Base-by-base conservation (phyloP, 2,329 filamentous ascomycete species). In the Penicillium sp. region DNA sequence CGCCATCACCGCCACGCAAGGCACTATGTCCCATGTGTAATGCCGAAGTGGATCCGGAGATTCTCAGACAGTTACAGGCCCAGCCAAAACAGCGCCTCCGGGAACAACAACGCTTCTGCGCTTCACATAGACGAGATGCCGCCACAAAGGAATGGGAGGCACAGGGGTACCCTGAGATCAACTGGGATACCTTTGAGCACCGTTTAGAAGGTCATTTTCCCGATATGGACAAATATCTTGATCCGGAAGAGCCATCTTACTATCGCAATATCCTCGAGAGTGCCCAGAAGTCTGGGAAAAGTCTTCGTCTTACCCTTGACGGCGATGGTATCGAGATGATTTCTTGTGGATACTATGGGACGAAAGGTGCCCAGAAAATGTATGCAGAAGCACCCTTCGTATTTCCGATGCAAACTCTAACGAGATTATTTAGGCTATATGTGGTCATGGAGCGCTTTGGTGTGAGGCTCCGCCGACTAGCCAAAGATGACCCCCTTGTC, bases 261-360 rank as follows among this genome's bases (percentile, higher is more conserved):
- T 94, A 85, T 65, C 79, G 86, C 14, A 75, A 81, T 9, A 65
- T 79, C 1, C 77, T 90, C 23, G 80, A 79, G 4, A 75, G 80
- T 3, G 81, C 77, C 12, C 77, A 89, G 42, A 79, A 80, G 53
- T 72, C 77, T 2, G 87, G 86, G 27, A 80, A 83, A 50, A 87
- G 82, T 25, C 75, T 89, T 53, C 77, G 84, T 49, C 81, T 84
- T 56, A 85, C 80, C 27, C 66, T 75, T 20, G 71, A 68, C 54
- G 72, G 64, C n/a, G 71, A 68, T 52, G 69, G 67, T 4, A 75
- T 84, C 26, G 78, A 81, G 47, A 81, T 78, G 53, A 79, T 88
- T 27, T 86, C 83, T 3, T 89, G 89, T 9, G 92, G 92, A 0
- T 96, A 96, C 73, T 96, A 96, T 73, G 92, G 92, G 1, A 82